A percentile compares a stretch with the other conserved stretches of the same genome.
These are phyloP conservation scores for Gryganskiella cystojenkinii DNA, from an alignment of 192 early-diverging fungal species.

Conservation along the genomic window DNA sequence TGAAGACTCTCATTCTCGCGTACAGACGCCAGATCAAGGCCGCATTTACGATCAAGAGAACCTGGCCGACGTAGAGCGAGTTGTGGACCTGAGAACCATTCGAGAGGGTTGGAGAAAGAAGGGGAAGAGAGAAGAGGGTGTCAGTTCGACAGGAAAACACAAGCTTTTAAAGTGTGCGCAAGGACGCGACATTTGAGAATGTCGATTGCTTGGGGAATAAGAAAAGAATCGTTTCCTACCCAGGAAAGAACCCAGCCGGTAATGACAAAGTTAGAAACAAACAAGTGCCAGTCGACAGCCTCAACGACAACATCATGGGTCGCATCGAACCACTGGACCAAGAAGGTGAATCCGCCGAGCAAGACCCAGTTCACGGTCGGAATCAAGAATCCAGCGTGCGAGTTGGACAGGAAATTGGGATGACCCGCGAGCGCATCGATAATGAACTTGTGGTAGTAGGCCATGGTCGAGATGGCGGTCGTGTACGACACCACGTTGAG, in stretches of 20 bases:
- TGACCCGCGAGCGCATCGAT: not conserved
- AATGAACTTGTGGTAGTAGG: slow-evolving; percentile 26
- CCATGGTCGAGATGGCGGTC: slow-evolving; percentile 26
- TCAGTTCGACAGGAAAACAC: too few relatives aligned
- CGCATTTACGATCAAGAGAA: slow-evolving; percentile 37
- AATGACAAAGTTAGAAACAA: slow-evolving; percentile 30
- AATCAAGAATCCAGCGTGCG: slow-evolving; percentile 26
- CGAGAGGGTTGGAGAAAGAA: not conserved
- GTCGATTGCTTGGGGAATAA: not conserved
- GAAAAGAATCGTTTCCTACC: slow-evolving; percentile 12
- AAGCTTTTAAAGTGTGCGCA: not conserved
- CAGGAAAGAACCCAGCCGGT: slow-evolving; percentile 33
- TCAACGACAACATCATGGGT: slow-evolving; percentile 50
- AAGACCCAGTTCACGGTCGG: slow-evolving; percentile 44
- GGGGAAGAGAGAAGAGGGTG: not conserved
- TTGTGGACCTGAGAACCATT: slow-evolving; percentile 31
- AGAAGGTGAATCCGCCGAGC: slow-evolving; percentile 31
- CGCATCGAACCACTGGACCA: slow-evolving; percentile 45
- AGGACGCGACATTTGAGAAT: not conserved
- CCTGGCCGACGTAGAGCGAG: slow-evolving; percentile 29
- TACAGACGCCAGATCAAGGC: slow-evolving; percentile 33
- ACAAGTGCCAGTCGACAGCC: slow-evolving; percentile 36
- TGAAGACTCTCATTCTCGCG: slow-evolving; percentile 34
- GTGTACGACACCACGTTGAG: slow-evolving; percentile 39
- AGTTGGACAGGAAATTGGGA: slow-evolving; percentile 39